Evolutionary conservation across 1,284 basidiomycete genomes (phyloP), one percentile per base, ranked within the genome.

Genomic region (Fomes fomentarius): DNA sequence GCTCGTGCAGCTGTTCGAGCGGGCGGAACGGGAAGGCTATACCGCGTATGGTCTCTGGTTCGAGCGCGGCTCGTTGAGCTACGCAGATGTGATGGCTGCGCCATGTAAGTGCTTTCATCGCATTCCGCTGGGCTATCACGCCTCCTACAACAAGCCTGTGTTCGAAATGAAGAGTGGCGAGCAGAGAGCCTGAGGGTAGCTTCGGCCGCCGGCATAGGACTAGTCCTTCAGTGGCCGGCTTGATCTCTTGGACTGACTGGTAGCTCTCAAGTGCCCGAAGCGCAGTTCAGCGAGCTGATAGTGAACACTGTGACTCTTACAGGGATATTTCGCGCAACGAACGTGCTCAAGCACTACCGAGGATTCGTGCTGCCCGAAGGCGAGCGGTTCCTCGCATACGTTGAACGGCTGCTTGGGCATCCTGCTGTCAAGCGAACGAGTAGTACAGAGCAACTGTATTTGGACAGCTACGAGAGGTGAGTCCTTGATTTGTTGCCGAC

Each of bases 391-490:
- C 65, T 71, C 21, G 75, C 70, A 2, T 92, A 85, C 78, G 55
- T 84, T 22, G 63, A 76, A 3, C 74, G 84, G 17, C 65, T 91
- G 19, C 77, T 89, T 40, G 71, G 69, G 1, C 81, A 92, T 61
- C 85, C 85, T 0, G 76, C 79, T 3, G 87, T 93, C 73, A 82
- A 79, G 64, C 71, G 74, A 11, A 93, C 91, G 0, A 87, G 86
- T 63, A 89, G 86, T 65, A 82, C 82, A 0, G 84, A 90, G 24
- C 71, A 87, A 25, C 70, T 92, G 39, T 93, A 93, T 63, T 62
- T 92, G 9, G 89, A 92, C 60, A 87, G 85, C 56, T 93, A 93
- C 61, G 87, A 90, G 63, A 74, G 87, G 85, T 82, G 41, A 47
- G 76, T 46, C 10, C 34, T 37, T 24, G n/a, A 1, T 11, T 10